phyloP scores from a whole-genome alignment of 768 basidiomycete genomes.

The Mrakia blollopis region DNA sequence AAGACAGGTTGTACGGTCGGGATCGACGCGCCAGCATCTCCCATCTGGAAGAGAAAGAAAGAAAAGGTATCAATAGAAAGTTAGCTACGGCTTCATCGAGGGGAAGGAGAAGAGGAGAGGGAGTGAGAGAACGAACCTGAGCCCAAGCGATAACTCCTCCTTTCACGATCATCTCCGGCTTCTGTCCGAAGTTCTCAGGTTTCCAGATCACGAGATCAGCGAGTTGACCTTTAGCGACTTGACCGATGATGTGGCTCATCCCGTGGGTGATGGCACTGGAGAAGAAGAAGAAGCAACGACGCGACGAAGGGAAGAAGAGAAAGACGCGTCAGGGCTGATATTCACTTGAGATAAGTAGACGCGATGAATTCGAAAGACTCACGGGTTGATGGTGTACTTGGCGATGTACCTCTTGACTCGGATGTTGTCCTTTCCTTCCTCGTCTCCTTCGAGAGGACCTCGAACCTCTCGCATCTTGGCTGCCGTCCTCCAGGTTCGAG shows the following conservation, averaged over 20 bases:
- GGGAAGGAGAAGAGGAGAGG: background rate
- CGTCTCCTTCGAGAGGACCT: slow-evolving; percentile 77
- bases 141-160: slow-evolving; percentile 89
- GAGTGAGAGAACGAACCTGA: slow-evolving; percentile 57
- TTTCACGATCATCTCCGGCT: slow-evolving; percentile 92
- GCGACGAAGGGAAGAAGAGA: slow-evolving; percentile 10
- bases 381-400: slow-evolving; percentile 98
- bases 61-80: background rate
- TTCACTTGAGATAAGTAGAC: background rate
- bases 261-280: slow-evolving; percentile 90
- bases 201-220: slow-evolving; percentile 96
- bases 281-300: background rate
- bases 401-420: slow-evolving; percentile 73
- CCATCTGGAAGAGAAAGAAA: slow-evolving; percentile 58
- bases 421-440: slow-evolving; percentile 67
- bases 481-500: slow-evolving; percentile 93
- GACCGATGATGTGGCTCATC: slow-evolving; percentile 78
- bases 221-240: slow-evolving; percentile 71
- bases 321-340: background rate
- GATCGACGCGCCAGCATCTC: slow-evolving; percentile 93
- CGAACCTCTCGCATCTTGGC: slow-evolving; percentile 80
- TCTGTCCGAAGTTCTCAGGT: slow-evolving; percentile 84
- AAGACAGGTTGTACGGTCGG: slow-evolving; percentile 88
- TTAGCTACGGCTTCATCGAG: background rate
- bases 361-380: slow-evolving; percentile 42